Evolutionary conservation across 2,329 filamentous ascomycete genomes (phyloP).

Genomic region (Nemania sp.): DNA sequence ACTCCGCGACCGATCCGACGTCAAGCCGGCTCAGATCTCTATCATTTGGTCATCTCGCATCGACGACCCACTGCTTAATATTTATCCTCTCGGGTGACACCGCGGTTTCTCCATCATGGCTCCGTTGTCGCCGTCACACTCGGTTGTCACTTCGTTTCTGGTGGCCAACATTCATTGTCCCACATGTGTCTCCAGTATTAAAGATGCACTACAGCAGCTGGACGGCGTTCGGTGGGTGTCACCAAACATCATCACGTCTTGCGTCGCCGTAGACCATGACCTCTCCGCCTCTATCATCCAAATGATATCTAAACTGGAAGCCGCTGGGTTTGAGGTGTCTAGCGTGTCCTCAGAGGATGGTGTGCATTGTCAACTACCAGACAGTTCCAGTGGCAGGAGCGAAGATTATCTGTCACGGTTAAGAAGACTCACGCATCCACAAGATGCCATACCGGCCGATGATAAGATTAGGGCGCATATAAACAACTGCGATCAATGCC

Average conservation of each 20-base stretch:
- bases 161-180: constrained; percentile 78
- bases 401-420: constrained; percentile 28
- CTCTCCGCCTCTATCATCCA: constrained; percentile 48
- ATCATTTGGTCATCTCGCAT: constrained; percentile 3
- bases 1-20: constrained; percentile 1
- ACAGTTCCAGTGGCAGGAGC: constrained; percentile 23
- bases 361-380: constrained; percentile 18
- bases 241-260: constrained; percentile 71
- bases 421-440: constrained; percentile 13
- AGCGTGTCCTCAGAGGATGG: constrained; percentile 46
- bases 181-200: constrained; percentile 70
- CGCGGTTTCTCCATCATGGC: constrained; percentile 28
- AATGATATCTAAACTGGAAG: constrained; percentile 53
- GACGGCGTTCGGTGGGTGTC: constrained; percentile 59
- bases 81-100: constrained; percentile 2
- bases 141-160: constrained; percentile 59
- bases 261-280: constrained; percentile 57
- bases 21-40: neutral
- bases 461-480: constrained; percentile 43
- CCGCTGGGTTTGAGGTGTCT: constrained; percentile 62
- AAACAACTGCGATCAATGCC: constrained; percentile 49
- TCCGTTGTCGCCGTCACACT: constrained; percentile 29
- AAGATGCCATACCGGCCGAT: constrained; percentile 19
- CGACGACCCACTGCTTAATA: constrained; percentile 14
- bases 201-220: constrained; percentile 57